These are phyloP conservation scores for Polyporus arcularius DNA, from an alignment of 768 basidiomycete species.

Conservation along the genomic window DNA sequence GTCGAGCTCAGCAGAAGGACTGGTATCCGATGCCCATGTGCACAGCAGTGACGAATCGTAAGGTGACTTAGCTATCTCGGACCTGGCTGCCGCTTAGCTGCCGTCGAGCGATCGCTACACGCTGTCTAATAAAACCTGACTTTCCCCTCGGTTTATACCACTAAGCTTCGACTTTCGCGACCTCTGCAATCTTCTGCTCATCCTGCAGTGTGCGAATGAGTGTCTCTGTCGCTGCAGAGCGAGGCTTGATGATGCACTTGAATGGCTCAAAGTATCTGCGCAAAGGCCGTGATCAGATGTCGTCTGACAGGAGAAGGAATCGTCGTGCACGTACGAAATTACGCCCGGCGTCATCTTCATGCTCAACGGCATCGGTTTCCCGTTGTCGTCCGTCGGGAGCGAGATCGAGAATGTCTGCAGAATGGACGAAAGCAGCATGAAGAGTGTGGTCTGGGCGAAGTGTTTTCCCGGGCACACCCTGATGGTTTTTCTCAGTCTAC, in stretches of 20 bases:
- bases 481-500: too few relatives aligned
- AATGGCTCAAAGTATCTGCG: conserved; percentile 26
- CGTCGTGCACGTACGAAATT: conserved; percentile 7
- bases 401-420: conserved; percentile 11
- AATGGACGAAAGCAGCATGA: conserved; percentile 10
- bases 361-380: neutral
- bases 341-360: conserved; percentile 7
- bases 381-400: conserved; percentile 3
- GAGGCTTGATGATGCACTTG: conserved; percentile 25
- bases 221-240: conserved; percentile 14
- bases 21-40: too few relatives aligned
- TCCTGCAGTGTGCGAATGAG: conserved; percentile 5
- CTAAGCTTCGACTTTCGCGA: too few relatives aligned
- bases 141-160: too few relatives aligned
- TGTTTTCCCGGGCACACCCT: conserved; percentile 21
- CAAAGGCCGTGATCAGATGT: neutral
- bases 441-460: conserved; percentile 22
- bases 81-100: too few relatives aligned
- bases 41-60: too few relatives aligned
- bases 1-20: too few relatives aligned
- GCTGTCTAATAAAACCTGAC: too few relatives aligned
- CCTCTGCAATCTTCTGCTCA: too few relatives aligned
- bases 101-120: too few relatives aligned
- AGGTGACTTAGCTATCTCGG: too few relatives aligned
- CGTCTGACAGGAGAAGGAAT: neutral